Conservation (phyloP, 352 stramenopile species). For the Globisporangium barbulae region DNA sequence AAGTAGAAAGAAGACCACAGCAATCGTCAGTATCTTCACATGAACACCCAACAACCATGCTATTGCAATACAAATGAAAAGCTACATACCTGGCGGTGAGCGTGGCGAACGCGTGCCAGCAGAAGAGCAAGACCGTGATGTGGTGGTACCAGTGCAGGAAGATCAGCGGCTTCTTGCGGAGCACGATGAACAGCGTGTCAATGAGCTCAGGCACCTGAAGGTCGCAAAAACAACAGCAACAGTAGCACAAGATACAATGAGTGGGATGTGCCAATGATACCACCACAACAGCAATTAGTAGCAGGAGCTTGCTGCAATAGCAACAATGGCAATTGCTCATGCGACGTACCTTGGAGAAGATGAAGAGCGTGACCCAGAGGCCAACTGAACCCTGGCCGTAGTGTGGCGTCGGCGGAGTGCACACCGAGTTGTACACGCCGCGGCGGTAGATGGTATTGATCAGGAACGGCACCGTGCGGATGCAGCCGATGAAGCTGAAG, state of each 20-base stretch:
- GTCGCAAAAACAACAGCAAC: constrained; percentile 13
- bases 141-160: constrained; percentile 99
- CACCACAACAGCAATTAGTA: background rate
- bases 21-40: background rate
- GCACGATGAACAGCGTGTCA: constrained; percentile 97
- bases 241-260: background rate
- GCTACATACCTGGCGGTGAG: constrained; percentile 75
- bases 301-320: background rate
- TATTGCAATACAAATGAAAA: background rate
- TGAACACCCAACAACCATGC: background rate
- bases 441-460: constrained; percentile 75
- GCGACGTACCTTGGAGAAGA: constrained; percentile 78
- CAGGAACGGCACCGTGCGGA: constrained; percentile 78
- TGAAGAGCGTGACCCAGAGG: constrained; percentile 83
- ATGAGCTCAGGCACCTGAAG: constrained; percentile 87
- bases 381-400: constrained; percentile 69
- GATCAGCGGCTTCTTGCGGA: constrained; percentile 96
- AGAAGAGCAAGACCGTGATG: constrained; percentile 97
- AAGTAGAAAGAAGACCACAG: background rate
- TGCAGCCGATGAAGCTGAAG: constrained; percentile 81
- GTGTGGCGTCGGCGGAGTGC: constrained; percentile 55
- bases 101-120: constrained; percentile 95
- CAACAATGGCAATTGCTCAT: background rate
- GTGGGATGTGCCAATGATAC: constrained; percentile 12
- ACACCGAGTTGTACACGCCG: constrained; percentile 84